Evolutionary conservation across 257 asterid genomes (phyloP).

Genomic region (Solanum paucissectum): DNA sequence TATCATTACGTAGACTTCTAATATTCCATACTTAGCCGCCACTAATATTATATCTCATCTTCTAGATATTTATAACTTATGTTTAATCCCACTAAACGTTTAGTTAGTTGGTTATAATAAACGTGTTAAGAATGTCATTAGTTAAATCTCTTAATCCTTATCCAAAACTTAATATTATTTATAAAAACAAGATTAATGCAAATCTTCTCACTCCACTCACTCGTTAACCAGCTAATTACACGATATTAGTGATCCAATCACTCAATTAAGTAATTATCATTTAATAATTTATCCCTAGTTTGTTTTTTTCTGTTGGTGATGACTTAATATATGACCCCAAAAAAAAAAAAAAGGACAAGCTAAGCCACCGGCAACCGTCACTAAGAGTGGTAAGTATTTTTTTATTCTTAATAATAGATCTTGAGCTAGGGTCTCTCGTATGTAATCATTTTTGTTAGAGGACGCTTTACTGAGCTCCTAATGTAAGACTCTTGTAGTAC

Average conservation of each 20-base stretch:
- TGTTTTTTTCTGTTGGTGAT: neutral
- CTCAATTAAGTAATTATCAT: neutral
- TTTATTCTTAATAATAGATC: neutral
- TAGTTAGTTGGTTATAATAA: slow-evolving; percentile 13
- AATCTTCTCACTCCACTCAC: neutral
- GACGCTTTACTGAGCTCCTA: fast-evolving
- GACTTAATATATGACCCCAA: neutral
- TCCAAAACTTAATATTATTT: neutral
- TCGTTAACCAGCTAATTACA: neutral
- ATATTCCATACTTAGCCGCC: neutral
- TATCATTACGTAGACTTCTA: neutral
- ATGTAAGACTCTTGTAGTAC: neutral
- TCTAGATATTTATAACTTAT: neutral
- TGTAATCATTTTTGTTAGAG: neutral
- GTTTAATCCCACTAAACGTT: slow-evolving; percentile 4
- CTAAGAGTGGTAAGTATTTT: neutral
- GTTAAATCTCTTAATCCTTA: neutral
- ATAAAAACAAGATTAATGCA: neutral
- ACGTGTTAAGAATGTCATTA: slow-evolving; percentile 2
- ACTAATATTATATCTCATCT: neutral
- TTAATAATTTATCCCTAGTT: neutral
- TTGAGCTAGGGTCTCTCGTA: fast-evolving
- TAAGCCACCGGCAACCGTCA: no score
- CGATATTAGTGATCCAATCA: neutral
- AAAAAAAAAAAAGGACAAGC: neutral